Evolutionary conservation across 805 yeast species (phyloP).

Genomic region (Cyberlindnera xylosilytica): DNA sequence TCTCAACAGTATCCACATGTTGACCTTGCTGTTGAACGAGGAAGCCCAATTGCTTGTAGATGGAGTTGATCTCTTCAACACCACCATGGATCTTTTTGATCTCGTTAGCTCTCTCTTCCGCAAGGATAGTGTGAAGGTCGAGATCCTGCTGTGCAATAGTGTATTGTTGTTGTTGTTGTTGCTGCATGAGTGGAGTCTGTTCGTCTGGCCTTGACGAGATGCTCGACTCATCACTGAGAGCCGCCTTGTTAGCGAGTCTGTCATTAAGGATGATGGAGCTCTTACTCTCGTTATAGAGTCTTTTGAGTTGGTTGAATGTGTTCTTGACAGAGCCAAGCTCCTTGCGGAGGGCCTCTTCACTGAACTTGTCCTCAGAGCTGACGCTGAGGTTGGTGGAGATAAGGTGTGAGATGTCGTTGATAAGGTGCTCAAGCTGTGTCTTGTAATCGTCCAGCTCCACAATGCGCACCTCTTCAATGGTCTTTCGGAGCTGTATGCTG

Average conservation of each 20-base stretch:
- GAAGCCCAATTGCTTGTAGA: constrained; percentile 75
- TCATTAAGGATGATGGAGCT: constrained; percentile 36
- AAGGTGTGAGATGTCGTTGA: constrained; percentile 23
- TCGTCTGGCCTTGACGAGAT: constrained; percentile 11
- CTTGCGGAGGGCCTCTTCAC: constrained; percentile 41
- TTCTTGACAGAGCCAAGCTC: constrained; percentile 55
- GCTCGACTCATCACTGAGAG: constrained; percentile 23
- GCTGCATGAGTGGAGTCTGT: constrained; percentile 22
- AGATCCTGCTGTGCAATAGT: constrained; percentile 45
- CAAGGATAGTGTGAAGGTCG: constrained; percentile 59
- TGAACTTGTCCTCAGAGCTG: constrained; percentile 24
- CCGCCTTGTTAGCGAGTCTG: constrained; percentile 14
- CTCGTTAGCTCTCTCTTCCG: constrained; percentile 72
- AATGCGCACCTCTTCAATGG: constrained; percentile 26
- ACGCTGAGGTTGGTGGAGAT: constrained; percentile 15
- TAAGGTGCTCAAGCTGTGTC: constrained; percentile 33
- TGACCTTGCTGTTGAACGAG: constrained; percentile 83
- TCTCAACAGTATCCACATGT: constrained; percentile 80
- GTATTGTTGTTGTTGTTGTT: constrained; percentile 33
- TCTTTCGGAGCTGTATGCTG: constrained; percentile 31
- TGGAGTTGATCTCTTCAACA: constrained; percentile 79
- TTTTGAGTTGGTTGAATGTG: constrained; percentile 40
- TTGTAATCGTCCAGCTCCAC: constrained; percentile 26
- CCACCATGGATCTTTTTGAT: constrained; percentile 72
- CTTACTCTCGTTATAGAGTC: constrained; percentile 49